A percentile compares a stretch with the other conserved stretches of the same genome.
Conservation (phyloP, 371 early-diverging fungal species). For the Mortierella sp. region DNA sequence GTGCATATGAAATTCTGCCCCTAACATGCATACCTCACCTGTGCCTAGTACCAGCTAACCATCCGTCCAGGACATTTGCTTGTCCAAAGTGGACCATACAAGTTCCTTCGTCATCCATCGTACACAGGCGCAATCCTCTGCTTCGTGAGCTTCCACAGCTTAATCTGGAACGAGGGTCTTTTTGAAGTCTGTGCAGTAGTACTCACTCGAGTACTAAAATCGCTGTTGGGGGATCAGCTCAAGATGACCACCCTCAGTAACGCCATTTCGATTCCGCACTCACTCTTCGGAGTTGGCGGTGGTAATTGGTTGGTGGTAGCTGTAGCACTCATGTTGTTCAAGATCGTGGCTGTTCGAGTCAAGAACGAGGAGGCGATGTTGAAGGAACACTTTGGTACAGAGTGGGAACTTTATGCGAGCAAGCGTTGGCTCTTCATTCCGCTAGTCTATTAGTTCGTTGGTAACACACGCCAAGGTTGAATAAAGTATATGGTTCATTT, state of each 20-base stretch:
- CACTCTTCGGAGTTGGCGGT: neutral
- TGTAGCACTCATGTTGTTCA: neutral
- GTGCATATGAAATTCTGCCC: too few species aligned
- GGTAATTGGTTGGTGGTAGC: neutral
- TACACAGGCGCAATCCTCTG: conserved; percentile 15
- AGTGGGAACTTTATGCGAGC: conserved; percentile 24
- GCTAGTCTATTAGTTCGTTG: conserved; percentile 9
- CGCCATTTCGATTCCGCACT: neutral
- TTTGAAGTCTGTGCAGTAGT: conserved; percentile 8
- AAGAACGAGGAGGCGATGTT: conserved; percentile 26
- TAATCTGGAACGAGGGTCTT: conserved; percentile 19
- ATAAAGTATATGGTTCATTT: too few species aligned
- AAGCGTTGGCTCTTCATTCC: conserved; percentile 24
- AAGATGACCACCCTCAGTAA: neutral
- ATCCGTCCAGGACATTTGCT: conserved; percentile 26
- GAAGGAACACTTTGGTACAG: conserved; percentile 19
- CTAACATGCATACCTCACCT: neutral
- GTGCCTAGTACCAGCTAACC: conserved; percentile 13
- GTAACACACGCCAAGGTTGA: too few species aligned
- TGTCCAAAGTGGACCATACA: conserved; percentile 17
- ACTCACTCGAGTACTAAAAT: neutral
- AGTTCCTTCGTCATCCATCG: conserved; percentile 33
- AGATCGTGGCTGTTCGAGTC: neutral
- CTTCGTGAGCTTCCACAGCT: neutral
- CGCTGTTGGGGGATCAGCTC: neutral